Evolutionary conservation across 176 grass and related monocot genomes (phyloP), one percentile per base, ranked within the genome.

Genomic region (Elaeis guineensis): DNA sequence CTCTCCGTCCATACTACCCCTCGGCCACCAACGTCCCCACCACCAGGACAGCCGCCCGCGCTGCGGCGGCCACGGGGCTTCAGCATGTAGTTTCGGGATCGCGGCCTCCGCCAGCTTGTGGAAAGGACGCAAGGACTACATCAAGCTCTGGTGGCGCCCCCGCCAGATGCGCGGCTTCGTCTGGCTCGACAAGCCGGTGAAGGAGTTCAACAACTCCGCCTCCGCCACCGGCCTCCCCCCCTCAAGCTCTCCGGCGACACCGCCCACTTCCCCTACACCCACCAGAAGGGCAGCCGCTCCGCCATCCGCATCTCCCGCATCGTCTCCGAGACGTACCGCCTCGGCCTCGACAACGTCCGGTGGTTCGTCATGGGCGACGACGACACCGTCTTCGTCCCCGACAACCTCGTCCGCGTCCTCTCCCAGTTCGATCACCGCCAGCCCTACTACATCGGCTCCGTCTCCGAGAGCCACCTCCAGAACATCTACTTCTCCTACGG

Each of bases 341-440:
- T 98, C 16, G 74, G 77, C 29, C 94, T 98, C 5, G 71, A 84
- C 5, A 66, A 70, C 14, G 85, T 89, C 44, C 85, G 85, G 20
- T 98, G 94, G 94, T 98, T 78, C 67, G 94, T 98, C 19, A 93
- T 98, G 94, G 94, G 94, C 48, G 94, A 98, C 59, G 94, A 98
- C 62, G 94, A 98, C 79, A 98, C 94, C 20, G 74, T 89, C 67
- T 98, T 98, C 79, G 52, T 98, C 69, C 76, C 94, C 0, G 88
- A 89, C 69, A 98, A 98, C 77, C 88, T 98, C 57, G 81, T 88
- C 35, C 54, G 60, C 55, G 72, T 90, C 9, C 94, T 98, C 32
- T 58, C 70, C 74, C 69, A 70, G 65, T 86, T 93, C 73, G 94
- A 98, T 48, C 85, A 98, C 76, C 81, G 79, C 28, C 82, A 89